These are phyloP conservation scores for Heterobasidion occidentale DNA, from an alignment of 1,284 basidiomycete genomes.

Conservation along the genomic window DNA sequence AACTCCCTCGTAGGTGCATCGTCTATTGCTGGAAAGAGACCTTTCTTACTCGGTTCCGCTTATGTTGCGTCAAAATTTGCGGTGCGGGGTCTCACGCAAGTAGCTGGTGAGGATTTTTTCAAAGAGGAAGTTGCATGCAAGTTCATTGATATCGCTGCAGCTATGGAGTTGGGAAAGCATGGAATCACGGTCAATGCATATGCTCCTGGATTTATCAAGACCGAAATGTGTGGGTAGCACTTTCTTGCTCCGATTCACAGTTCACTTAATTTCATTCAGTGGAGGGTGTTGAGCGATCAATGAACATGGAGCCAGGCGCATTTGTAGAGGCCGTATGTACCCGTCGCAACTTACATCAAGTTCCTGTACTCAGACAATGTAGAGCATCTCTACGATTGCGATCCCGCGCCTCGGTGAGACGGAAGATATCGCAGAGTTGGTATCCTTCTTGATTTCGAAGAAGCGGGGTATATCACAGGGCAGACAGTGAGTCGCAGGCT, in stretches of 20 bases:
- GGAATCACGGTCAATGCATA: constrained; percentile 22
- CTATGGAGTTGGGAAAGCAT: constrained; percentile 16
- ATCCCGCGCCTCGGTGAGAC: constrained; percentile 5
- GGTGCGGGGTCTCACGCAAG: constrained; percentile 4
- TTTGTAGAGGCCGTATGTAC: neutral
- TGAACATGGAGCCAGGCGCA: neutral
- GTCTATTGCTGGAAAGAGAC: constrained; percentile 1
- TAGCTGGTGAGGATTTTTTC: neutral
- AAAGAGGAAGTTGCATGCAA: neutral
- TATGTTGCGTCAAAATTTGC: constrained; percentile 4
- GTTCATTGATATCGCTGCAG: neutral
- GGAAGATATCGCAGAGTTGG: constrained; percentile 13
- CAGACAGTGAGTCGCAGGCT: neutral
- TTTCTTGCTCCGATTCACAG: neutral
- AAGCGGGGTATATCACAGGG: constrained; percentile 14
- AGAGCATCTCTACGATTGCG: neutral
- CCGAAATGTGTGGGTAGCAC: neutral
- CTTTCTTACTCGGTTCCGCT: neutral
- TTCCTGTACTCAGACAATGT: neutral
- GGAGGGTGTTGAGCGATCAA: neutral
- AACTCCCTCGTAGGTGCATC: neutral
- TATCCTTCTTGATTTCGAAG: constrained; percentile 13
- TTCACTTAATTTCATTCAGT: neutral
- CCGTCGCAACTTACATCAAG: too few relatives aligned
- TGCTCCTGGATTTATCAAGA: constrained; percentile 9